Conservation (phyloP, 768 basidiomycete genomes). For the Rubroboletus satanas region DNA sequence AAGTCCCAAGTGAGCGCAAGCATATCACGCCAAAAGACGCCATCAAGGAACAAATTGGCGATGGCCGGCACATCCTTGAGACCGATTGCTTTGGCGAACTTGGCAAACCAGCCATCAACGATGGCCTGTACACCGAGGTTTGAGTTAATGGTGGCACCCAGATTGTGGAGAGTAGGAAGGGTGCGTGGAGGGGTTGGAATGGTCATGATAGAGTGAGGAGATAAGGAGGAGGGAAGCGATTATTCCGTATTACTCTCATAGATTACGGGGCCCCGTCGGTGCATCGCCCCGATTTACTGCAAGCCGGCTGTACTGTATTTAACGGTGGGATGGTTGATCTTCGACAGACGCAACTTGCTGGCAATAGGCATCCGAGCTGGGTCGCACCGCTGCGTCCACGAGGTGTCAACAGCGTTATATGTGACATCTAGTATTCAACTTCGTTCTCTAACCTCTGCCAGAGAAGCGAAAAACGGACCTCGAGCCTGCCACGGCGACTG, state of each 20-base stretch:
- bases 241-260: not conserved
- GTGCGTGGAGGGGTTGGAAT: not conserved
- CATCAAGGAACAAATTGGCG: conserved; percentile 30
- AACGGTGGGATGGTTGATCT: not conserved
- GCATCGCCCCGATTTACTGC: not conserved
- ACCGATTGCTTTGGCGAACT: conserved; percentile 34
- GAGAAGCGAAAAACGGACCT: not conserved
- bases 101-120: conserved; percentile 40
- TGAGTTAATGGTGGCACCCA: conserved; percentile 24
- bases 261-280: not conserved
- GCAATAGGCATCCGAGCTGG: not conserved
- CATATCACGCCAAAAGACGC: conserved; percentile 55
- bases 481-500: too few relatives aligned
- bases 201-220: conserved; percentile 6
- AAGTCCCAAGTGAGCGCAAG: conserved; percentile 64
- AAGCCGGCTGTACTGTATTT: not conserved
- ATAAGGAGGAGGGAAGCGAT: not conserved
- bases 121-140: conserved; percentile 36
- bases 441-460: not conserved
- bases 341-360: not conserved
- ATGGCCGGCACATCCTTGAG: conserved; percentile 35
- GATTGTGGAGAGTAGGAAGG: conserved; percentile 25
- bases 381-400: not conserved
- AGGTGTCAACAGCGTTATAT: too few relatives aligned
- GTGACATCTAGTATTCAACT: not conserved